Conservation (phyloP, 352 stramenopile genomes). For the Phytophthora palmivora region DNA sequence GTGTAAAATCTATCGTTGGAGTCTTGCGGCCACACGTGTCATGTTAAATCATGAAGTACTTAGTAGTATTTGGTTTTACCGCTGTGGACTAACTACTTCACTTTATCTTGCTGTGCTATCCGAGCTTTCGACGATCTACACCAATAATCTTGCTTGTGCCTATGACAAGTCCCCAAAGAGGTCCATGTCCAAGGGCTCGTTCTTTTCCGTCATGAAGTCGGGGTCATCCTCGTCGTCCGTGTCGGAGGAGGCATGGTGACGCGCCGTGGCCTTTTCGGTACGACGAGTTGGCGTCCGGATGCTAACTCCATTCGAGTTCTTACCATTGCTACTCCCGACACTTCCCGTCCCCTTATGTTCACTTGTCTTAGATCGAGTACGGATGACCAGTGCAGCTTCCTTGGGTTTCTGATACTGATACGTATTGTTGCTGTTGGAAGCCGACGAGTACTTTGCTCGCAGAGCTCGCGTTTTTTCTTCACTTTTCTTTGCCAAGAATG, state of each 20-base stretch:
- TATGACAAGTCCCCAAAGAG: slow-evolving; percentile 49
- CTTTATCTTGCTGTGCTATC: slow-evolving; percentile 10
- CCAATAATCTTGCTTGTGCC: slow-evolving; percentile 6
- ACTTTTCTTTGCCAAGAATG: slow-evolving; percentile 64
- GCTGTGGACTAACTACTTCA: slow-evolving; percentile 2
- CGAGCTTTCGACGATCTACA: slow-evolving; percentile 10
- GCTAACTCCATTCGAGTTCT: slow-evolving; percentile 57
- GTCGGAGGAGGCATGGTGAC: slow-evolving; percentile 56
- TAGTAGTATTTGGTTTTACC: slow-evolving; percentile 4
- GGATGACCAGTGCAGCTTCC: slow-evolving; percentile 81
- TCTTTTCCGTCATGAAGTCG: slow-evolving; percentile 51
- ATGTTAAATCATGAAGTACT: slow-evolving; percentile 8
- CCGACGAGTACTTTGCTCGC: slow-evolving; percentile 54
- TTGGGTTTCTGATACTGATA: slow-evolving; percentile 80
- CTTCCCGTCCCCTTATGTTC: slow-evolving; percentile 58
- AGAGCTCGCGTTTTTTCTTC: slow-evolving; percentile 61
- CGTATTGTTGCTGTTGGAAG: slow-evolving; percentile 45
- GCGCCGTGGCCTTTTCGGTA: slow-evolving; percentile 25
- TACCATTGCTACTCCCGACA: slow-evolving; percentile 59
- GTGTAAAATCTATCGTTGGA: no score
- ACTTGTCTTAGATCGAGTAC: slow-evolving; percentile 71
- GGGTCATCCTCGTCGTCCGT: slow-evolving; percentile 81
- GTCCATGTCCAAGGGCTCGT: slow-evolving; percentile 52
- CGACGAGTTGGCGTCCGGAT: slow-evolving; percentile 56
- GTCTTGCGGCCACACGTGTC: no score